A percentile compares a stretch with the other conserved stretches of the same genome.
phyloP scores from a whole-genome alignment of 2,329 filamentous ascomycete genomes.

The Aspergillus pseudoterreus region DNA sequence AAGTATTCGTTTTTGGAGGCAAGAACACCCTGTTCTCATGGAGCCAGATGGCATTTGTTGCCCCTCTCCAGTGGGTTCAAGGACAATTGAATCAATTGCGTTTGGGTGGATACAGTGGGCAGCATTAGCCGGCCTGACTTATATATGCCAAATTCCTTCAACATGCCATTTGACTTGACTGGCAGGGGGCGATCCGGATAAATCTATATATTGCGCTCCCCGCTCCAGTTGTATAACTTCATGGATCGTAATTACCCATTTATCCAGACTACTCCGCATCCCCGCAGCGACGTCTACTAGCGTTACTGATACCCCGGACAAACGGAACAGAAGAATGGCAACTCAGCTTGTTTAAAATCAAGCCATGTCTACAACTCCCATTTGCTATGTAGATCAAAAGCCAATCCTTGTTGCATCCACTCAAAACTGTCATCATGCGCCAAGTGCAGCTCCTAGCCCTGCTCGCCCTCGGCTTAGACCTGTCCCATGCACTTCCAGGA shows the following conservation, averaged over 20 bases:
- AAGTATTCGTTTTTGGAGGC: slow-evolving; percentile 54
- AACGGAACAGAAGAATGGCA: neutral
- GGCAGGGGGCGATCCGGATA: neutral
- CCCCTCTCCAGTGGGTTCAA: slow-evolving; percentile 39
- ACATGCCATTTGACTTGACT: neutral
- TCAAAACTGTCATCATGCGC: neutral
- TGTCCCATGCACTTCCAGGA: neutral
- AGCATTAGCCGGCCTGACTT: neutral
- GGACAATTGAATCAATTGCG: slow-evolving; percentile 10
- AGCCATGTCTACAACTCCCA: neutral
- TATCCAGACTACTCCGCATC: neutral
- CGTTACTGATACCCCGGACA: neutral
- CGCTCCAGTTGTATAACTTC: too few relatives aligned
- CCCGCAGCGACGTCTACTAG: neutral
- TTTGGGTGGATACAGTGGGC: slow-evolving; percentile 1
- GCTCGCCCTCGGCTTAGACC: slow-evolving; percentile 1
- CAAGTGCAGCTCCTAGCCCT: neutral
- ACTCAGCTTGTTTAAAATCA: neutral
- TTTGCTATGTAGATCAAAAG: neutral
- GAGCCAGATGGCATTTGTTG: slow-evolving; percentile 57
- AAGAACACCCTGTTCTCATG: slow-evolving; percentile 51
- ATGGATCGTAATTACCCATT: slow-evolving; percentile 1
- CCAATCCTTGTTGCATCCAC: neutral
- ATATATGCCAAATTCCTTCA: neutral
- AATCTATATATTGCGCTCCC: neutral